Conservation (phyloP, 1,284 basidiomycete species). For the Veloporphyrellus conicus region DNA sequence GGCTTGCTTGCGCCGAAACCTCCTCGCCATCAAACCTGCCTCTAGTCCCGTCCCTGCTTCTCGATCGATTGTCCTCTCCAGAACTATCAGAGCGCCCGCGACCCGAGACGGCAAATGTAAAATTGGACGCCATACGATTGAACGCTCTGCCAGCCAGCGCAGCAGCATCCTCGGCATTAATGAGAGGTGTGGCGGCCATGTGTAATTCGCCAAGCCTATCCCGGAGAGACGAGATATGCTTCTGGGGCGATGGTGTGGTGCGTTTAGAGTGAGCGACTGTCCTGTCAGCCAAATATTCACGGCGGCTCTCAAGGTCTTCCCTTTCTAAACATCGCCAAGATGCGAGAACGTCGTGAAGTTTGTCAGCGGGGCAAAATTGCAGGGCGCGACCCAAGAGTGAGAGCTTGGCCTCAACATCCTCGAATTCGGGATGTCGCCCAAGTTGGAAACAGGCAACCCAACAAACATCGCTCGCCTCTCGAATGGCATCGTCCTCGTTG, state of each 20-base stretch:
- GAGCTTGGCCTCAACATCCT: conserved; percentile 63
- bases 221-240: conserved; percentile 48
- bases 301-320: conserved; percentile 54
- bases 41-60: conserved; percentile 40
- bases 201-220: conserved; percentile 58
- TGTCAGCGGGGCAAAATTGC: conserved; percentile 81
- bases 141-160: conserved; percentile 71
- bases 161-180: conserved; percentile 67
- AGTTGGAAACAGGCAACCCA: conserved; percentile 87
- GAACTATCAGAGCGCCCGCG: conserved; percentile 46
- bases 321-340: conserved; percentile 69
- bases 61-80: conserved; percentile 41
- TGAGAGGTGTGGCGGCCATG: conserved; percentile 59
- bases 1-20: conserved; percentile 66
- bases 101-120: conserved; percentile 57
- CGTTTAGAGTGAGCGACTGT: conserved; percentile 20
- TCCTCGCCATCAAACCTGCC: conserved; percentile 49
- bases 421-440: conserved; percentile 73
- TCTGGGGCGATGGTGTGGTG: conserved; percentile 20
- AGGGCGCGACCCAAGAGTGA: conserved; percentile 76
- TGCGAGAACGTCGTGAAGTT: conserved; percentile 66
- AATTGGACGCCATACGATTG: conserved; percentile 71
- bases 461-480: conserved; percentile 72
- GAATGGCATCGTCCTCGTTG: conserved; percentile 43
- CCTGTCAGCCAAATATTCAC: conserved; percentile 38